Evolutionary conservation across 2,329 filamentous ascomycete species (phyloP), one percentile per base, ranked within the genome.

Genomic region (Xylaria sp.): DNA sequence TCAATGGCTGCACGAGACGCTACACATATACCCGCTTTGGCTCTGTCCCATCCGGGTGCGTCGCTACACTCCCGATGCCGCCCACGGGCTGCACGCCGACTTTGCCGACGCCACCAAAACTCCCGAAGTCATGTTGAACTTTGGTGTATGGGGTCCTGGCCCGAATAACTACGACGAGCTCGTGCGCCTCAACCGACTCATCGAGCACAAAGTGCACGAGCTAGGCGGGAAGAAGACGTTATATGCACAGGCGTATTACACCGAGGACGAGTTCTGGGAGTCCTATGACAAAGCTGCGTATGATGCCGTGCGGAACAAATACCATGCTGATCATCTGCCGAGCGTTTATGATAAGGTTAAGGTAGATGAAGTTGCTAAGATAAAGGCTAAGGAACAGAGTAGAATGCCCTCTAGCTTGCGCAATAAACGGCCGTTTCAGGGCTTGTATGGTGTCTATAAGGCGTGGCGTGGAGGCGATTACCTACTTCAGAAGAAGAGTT

Each of bases 181-280:
- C 53, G 77, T 89, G 8, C 68, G 71, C 0, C 77, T 80, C 52
- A 91, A 91, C 72, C 82, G 86, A 0, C 80, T 79, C 0, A 78
- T 92, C 1, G 89, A 91, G 75, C 76, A 78, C 8, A 85, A 84
- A 57, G 79, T 90, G 0, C 80, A 81, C 8, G 82, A 84, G 25
- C 79, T 89, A 6, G 80, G 83, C 2, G 89, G 89, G 5, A 87
- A 86, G 78, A 91, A 91, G 75, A 90, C 87, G 79, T 76, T 92
- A 1, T 92, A 92, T 65, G 87, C 88, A 0, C 88, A 91, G 60
- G 85, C 87, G 0, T 91, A 88, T 74, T 90, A 90, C 73, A 84
- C 82, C 2, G 84, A 89, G 71, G 81, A 84, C 0, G 89, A 91
- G 66, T 92, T 92, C 72, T 91, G 89, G 88, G 73, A 78, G 9